A percentile compares a stretch with the other conserved stretches of the same genome.
Evolutionary conservation across 179 eudicot species (phyloP).

Genomic region (Spinacia oleracea): DNA sequence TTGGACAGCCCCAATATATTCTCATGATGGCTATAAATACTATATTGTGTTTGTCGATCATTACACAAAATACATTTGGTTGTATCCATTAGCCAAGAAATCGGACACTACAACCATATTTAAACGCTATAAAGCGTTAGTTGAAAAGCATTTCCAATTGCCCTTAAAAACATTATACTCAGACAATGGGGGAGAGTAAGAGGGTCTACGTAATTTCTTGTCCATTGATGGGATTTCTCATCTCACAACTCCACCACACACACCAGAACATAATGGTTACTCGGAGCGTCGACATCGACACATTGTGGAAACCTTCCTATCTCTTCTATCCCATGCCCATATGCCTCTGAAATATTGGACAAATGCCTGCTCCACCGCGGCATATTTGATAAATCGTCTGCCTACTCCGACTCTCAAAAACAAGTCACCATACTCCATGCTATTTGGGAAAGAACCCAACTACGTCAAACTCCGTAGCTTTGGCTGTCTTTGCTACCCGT

Average conservation of each 20-base stretch:
- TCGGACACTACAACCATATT: background rate
- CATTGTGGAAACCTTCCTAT: background rate
- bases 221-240: too few species aligned
- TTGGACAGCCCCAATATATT: background rate
- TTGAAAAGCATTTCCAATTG: background rate
- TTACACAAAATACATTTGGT: background rate
- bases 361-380: background rate
- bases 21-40: slow-evolving; percentile 12
- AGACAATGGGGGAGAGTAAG: background rate
- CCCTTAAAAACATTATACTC: background rate
- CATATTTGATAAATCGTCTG: too few species aligned
- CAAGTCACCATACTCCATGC: too few species aligned
- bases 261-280: background rate
- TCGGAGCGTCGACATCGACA: slow-evolving; percentile 13
- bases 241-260: slow-evolving; percentile 11
- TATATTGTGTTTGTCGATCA: background rate
- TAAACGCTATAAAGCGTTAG: background rate
- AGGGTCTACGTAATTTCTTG: background rate
- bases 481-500: too few species aligned
- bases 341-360: background rate
- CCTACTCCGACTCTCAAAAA: too few species aligned
- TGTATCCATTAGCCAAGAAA: background rate
- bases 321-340: background rate
- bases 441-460: too few species aligned
- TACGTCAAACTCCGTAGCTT: too few species aligned